phyloP scores from a whole-genome alignment of 2,329 filamentous ascomycete genomes.

The Alternaria arbusti region DNA sequence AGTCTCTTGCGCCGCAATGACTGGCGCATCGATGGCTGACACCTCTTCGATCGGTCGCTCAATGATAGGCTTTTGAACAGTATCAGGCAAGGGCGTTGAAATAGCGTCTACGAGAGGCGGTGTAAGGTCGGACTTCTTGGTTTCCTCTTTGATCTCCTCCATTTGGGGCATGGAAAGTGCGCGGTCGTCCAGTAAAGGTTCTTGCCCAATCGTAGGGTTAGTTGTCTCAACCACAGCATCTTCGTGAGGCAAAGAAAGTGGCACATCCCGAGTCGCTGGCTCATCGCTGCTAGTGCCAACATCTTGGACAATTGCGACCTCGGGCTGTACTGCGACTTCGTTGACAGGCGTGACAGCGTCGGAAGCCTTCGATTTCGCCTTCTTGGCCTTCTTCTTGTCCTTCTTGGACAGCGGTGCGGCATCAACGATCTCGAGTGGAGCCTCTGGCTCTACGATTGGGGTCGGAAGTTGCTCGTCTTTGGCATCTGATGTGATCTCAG shows the following conservation, averaged over 20 bases:
- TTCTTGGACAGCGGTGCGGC: slow-evolving; percentile 25
- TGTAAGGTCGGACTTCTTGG: slow-evolving; percentile 18
- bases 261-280: neutral
- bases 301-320: slow-evolving; percentile 1
- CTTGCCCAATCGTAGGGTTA: slow-evolving; percentile 11
- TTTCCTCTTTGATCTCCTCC: slow-evolving; percentile 32
- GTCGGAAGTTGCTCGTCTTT: neutral
- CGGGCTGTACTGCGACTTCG: slow-evolving; percentile 8
- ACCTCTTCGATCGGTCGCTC: neutral
- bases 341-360: slow-evolving; percentile 16
- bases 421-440: neutral
- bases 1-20: neutral
- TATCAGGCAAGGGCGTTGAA: neutral
- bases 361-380: slow-evolving; percentile 28
- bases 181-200: slow-evolving; percentile 5
- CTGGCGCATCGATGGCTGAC: neutral
- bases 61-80: neutral
- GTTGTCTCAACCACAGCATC: slow-evolving; percentile 12
- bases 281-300: neutral
- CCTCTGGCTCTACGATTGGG: neutral
- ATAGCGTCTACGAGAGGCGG: slow-evolving; percentile 12
- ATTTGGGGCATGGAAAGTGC: slow-evolving; percentile 2
- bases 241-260: neutral
- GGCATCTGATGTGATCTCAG: neutral
- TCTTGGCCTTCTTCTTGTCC: slow-evolving; percentile 41